Percentiles rank a stretch among this genome's conserved stretches.
These are phyloP conservation scores for Sugiyamaella boreocaroliniensis DNA, from an alignment of 805 yeast species.

Conservation along the genomic window DNA sequence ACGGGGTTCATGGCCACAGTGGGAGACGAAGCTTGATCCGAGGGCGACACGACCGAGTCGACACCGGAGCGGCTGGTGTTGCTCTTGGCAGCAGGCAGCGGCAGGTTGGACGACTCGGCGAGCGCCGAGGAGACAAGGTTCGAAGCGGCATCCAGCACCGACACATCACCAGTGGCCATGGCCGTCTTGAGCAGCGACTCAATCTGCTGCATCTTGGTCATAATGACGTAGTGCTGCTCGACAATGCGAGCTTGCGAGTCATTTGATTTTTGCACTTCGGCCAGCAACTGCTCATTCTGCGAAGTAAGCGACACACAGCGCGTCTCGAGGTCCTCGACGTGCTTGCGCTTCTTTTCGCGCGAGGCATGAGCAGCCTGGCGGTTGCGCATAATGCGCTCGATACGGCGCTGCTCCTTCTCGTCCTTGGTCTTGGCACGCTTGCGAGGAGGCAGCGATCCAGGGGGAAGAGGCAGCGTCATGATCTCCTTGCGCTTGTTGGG, in stretches of 20 bases:
- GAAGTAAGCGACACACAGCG: constrained; percentile 32
- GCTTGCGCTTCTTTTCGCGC: constrained; percentile 90
- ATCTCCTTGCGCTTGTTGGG: constrained; percentile 27
- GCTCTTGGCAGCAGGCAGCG: too few relatives aligned
- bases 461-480: constrained; percentile 31
- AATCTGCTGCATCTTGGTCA: constrained; percentile 16
- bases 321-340: constrained; percentile 75
- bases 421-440: constrained; percentile 95
- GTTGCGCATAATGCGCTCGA: constrained; percentile 87
- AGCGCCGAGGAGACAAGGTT: not conserved
- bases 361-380: constrained; percentile 97
- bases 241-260: constrained; percentile 13
- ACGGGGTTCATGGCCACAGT: not conserved
- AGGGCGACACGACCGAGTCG: not conserved
- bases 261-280: constrained; percentile 14
- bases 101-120: not conserved
- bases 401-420: constrained; percentile 93
- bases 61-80: not conserved
- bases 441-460: constrained; percentile 73
- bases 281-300: constrained; percentile 25
- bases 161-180: constrained; percentile 19
- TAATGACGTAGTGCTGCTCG: constrained; percentile 20
- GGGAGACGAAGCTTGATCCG: not conserved
- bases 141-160: constrained; percentile 11
- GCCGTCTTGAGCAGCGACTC: constrained; percentile 18